Conservation (phyloP, 1,139 yeast genomes). For the Zygosaccharomyces pseudobailii region DNA sequence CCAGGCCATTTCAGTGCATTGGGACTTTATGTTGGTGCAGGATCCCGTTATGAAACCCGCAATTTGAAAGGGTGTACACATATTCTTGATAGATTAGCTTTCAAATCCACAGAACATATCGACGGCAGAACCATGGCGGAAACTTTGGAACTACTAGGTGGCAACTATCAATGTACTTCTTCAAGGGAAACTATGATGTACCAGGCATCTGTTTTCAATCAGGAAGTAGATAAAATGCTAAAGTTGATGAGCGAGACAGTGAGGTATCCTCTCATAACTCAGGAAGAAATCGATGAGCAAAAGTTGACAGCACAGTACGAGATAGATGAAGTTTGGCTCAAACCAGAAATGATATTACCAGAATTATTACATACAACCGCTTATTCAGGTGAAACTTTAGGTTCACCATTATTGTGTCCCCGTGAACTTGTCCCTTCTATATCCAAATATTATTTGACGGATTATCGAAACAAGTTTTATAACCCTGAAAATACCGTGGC, state of each 20-base stretch:
- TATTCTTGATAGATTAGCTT: slow-evolving; percentile 78
- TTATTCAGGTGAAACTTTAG: slow-evolving; percentile 65
- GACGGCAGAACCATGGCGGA: slow-evolving; percentile 71
- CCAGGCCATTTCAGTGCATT: slow-evolving; percentile 91
- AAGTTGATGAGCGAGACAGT: slow-evolving; percentile 77
- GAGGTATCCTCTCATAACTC: slow-evolving; percentile 59
- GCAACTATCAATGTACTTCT: slow-evolving; percentile 91
- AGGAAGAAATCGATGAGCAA: slow-evolving; percentile 70
- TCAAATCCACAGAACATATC: slow-evolving; percentile 66
- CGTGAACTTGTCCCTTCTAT: slow-evolving; percentile 58
- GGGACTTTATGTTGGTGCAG: slow-evolving; percentile 87
- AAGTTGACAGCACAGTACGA: slow-evolving; percentile 75
- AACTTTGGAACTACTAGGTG: slow-evolving; percentile 75
- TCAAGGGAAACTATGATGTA: slow-evolving; percentile 89
- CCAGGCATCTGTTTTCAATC: slow-evolving; percentile 89
- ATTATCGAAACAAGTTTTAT: slow-evolving; percentile 64
- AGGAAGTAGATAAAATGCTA: slow-evolving; percentile 81
- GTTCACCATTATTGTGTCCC: slow-evolving; percentile 83
- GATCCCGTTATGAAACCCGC: slow-evolving; percentile 71
- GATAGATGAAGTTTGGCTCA: slow-evolving; percentile 71
- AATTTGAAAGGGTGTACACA: slow-evolving; percentile 69
- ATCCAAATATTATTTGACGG: slow-evolving; percentile 47
- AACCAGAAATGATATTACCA: slow-evolving; percentile 83
- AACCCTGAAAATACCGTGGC: slow-evolving; percentile 81
- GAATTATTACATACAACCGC: slow-evolving; percentile 85